Evolutionary conservation across 768 basidiomycete species (phyloP), one percentile per base, ranked within the genome.

Genomic region (Phlebiopsis gigantea): DNA sequence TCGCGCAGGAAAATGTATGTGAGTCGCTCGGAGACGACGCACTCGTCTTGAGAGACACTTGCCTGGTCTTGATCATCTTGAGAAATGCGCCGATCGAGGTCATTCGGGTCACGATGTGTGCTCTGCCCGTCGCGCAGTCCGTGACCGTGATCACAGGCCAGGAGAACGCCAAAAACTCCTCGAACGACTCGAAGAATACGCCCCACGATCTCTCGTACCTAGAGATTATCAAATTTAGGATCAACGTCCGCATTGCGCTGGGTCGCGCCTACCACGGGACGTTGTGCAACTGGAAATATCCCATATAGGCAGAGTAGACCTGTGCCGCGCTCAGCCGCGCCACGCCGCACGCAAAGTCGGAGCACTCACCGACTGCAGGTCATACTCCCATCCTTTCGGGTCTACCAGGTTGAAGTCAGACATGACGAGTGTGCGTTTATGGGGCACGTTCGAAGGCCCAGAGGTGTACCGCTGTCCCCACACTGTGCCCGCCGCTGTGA

Each of bases 121-220:
- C 82, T 59, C 78, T 78, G 17, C 87, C 85, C 0, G 90, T 88
- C 67, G 76, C 78, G 43, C 75, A 66, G 66, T 91, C 88, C 31
- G 90, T 91, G 44, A 89, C 80, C 0, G 83, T 83, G 59, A 93
- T 85, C 17, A 81, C 83, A 4, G 90, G 90, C 90, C 90, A 93
- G 41, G 86, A 88, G 68, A 91, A 92, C 12, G 80, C 76, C 31
- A 93, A 76, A 68, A 93, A 93, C 26, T 81, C 82, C 47, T 88
- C 87, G 65, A 92, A 92, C 0, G 86, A 80, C 47, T 84, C 80
- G 71, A 93, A 93, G 31, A 87, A 74, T 48, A 84, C 81, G 2
- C 87, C 86, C 90, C 90, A 93, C 25, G 87, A 79, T 54, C 84
- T 79, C 54, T 92, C 88, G 61, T 87, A 87, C 88, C 89, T 89